Base-by-base conservation (phyloP, 495 filamentous ascomycete species). In the Poronia punctata region DNA sequence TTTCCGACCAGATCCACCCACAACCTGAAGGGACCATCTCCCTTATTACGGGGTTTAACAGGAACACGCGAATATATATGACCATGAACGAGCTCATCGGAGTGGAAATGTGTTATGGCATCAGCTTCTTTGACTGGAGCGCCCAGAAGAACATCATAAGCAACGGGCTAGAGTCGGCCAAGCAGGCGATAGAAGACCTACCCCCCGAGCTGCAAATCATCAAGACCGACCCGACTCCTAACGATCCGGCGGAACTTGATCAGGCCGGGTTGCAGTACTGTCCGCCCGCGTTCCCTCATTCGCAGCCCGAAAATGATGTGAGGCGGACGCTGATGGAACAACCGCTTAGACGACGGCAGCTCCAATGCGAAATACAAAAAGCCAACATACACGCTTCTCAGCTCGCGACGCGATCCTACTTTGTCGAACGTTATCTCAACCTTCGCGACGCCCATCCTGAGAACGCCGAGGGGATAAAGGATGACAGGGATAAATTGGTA, bases 331-430 rank as follows among this genome's bases (percentile, higher is more conserved):
- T 67, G 20, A 48, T 49, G n/a, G 53, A 53, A 22, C 54, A 64
- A 12, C 57, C 58, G 8, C 40, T 49, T 20, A 62, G 67, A n/a
- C 68, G 71, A 3, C 65, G 70, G 7, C 65, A 70, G 4, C 67
- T 88, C 2, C 85, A 89, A 34, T 82, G 76, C 36, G 84, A 92
- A 50, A 88, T 93, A 16, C 86, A 93, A 53, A 88, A 87, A 51
- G 79, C 79, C 15, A 90, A 88, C 48, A 83, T 95, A 17, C 83
- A 87, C 45, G 76, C 77, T 5, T 84, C 76, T 30, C 79, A 86
- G 49, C 65, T 95, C 1, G 75, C 74, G 3, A 88, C 84, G 2
- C 73, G 86, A 15, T 86, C 82, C 0, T 87, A 81, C 51, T 71
- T 86, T n/a, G 81, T 90, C 2, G 84, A 93, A 46, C 85, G 84